Conservation (phyloP, 192 early-diverging fungal species). For the Backusella tuberculispora region DNA sequence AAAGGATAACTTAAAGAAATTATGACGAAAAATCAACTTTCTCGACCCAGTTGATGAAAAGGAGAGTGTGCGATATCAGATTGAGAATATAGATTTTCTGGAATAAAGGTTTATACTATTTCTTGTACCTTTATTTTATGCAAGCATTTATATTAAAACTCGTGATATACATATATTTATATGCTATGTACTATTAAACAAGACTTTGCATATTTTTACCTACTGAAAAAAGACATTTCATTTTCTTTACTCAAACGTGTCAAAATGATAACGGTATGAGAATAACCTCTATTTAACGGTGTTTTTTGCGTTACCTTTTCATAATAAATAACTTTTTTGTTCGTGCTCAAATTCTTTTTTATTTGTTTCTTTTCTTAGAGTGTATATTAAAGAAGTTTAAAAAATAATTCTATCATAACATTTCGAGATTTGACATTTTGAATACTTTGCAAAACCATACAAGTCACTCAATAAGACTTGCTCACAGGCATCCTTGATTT, state of each 20-base stretch:
- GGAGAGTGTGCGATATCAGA: not conserved
- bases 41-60: not conserved
- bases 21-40: not conserved
- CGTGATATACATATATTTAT: no score
- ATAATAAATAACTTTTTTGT: not conserved
- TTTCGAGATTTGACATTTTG: no score
- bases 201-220: no score
- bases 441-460: no score
- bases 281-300: not conserved
- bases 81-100: not conserved
- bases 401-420: no score
- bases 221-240: not conserved
- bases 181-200: no score
- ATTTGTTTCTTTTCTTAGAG: no score
- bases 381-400: no score
- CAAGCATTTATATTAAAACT: no score
- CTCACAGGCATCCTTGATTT: not conserved
- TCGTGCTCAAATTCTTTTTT: not conserved
- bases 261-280: constrained; percentile 12
- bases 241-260: constrained; percentile 18
- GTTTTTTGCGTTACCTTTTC: not conserved
- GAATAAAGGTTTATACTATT: no score
- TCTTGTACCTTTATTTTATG: no score
- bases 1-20: not conserved
- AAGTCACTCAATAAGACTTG: not conserved